Base-by-base conservation (phyloP, 2,329 filamentous ascomycete genomes). In the Colletotrichum lupini region DNA sequence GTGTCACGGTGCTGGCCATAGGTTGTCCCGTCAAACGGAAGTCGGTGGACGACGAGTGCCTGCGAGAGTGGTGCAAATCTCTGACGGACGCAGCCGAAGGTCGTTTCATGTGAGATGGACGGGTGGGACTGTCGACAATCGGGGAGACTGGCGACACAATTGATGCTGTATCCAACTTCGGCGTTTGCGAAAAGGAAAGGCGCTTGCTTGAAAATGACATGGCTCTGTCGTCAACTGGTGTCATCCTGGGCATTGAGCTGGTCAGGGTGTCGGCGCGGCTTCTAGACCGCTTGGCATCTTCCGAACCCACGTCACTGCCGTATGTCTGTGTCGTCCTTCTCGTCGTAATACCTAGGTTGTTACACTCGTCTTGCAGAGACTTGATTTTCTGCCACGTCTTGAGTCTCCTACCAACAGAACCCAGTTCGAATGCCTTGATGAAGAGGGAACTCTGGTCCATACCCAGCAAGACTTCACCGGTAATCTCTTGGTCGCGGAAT, bases 321-420 rank as follows among this genome's bases (percentile, higher is more conserved):
- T 89, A 90, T 2, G 85, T 87, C 69, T 86, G 85, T 1, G 89
- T 91, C 59, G 86, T 89, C 64, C 89, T 85, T 71, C 87, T 85
- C 12, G 84, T 85, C 30, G 82, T 75, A 19, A 79, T 70, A 8
- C 81, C 83, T 37, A 82, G 83, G 57, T 89, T 88, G 75, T 90
- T 92, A 55, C 97, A 92, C 81, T 98, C 95, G 78, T 97, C 94
- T 80, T 98, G 96, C 75, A 98, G 88, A 4, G 91, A 87, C 82
- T 97, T 97, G 82, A 98, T 95, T 83, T 97, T 98, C 83, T 98
- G 95, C 96, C 96, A 98, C 2, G 95, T 98, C 82, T 97, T 97
- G 74, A 98, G 84, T 74, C 96, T 90, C 70, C 94, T 90, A 9
- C 96, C 96, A 77, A 98, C 95, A 3, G 95, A 94, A 22, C 96